Percentiles rank a stretch among this genome's conserved stretches.
Conservation (phyloP, 768 basidiomycete species). For the Galerina sulciceps region DNA sequence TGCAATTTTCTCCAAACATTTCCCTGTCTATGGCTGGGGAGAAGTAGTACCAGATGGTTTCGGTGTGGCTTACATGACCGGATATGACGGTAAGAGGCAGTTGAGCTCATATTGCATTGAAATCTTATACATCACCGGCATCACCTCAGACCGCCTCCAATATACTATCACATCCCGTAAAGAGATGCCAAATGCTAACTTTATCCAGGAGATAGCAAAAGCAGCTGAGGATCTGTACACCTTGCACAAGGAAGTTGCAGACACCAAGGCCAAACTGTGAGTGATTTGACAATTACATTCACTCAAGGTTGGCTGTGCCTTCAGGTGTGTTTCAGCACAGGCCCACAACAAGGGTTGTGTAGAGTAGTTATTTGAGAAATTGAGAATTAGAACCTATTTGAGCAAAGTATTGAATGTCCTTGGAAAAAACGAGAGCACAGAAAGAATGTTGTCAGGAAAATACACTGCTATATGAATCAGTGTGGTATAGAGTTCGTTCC, state of each 20-base stretch:
- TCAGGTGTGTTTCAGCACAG: too few species aligned
- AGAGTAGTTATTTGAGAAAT: too few species aligned
- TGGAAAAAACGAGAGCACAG: too few species aligned
- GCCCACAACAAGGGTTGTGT: too few species aligned
- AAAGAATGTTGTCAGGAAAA: too few species aligned
- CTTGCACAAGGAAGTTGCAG: slow-evolving; percentile 46
- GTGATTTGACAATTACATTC: background rate
- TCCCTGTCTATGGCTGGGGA: slow-evolving; percentile 92
- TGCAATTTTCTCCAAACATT: slow-evolving; percentile 84
- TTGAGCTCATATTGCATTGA: background rate
- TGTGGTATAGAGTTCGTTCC: too few species aligned
- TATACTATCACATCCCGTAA: slow-evolving; percentile 88
- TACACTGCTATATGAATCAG: too few species aligned
- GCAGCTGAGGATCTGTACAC: slow-evolving; percentile 70
- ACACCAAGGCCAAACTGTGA: slow-evolving; percentile 39
- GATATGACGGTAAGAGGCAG: slow-evolving; percentile 63
- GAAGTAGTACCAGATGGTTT: slow-evolving; percentile 95
- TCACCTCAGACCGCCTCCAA: slow-evolving; percentile 67
- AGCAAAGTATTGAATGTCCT: too few species aligned
- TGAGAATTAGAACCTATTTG: too few species aligned
- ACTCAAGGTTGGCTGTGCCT: too few species aligned
- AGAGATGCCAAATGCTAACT: slow-evolving; percentile 80
- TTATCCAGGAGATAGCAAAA: slow-evolving; percentile 68
- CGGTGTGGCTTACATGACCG: slow-evolving; percentile 95
- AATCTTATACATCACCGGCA: background rate